A percentile compares a stretch with the other conserved stretches of the same genome.
Evolutionary conservation across 768 basidiomycete species (phyloP).

Genomic region (Russula griseocarnosa): DNA sequence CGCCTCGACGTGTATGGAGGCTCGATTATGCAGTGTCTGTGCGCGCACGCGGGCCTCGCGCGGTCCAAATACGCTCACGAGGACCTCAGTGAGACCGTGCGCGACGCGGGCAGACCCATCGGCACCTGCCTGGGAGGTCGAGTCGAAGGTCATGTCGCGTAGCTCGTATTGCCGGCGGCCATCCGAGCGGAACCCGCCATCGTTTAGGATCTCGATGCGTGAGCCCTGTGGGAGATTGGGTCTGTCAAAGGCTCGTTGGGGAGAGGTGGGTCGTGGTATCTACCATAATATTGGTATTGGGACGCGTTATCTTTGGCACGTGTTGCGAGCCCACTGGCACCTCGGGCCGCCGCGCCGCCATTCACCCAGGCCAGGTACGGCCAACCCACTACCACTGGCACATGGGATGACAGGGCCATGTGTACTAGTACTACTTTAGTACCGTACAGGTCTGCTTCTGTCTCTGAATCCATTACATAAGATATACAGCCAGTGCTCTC

Average conservation of each 20-base stretch:
- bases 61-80: conserved; percentile 88
- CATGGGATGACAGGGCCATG: not conserved
- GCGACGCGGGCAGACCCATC: conserved; percentile 82
- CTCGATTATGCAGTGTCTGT: conserved; percentile 80
- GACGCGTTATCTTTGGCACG: too few species aligned
- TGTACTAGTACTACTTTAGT: too few species aligned
- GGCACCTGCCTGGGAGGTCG: conserved; percentile 67
- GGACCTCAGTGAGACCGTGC: conserved; percentile 88
- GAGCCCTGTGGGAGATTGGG: conserved; percentile 39
- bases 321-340: too few species aligned
- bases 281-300: not conserved
- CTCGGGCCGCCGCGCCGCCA: not conserved
- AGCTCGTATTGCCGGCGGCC: conserved; percentile 90
- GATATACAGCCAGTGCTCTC: too few species aligned
- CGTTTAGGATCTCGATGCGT: conserved; percentile 72
- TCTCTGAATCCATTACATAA: too few species aligned
- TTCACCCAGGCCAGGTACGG: too few species aligned
- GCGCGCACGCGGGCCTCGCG: conserved; percentile 81
- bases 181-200: conserved; percentile 86
- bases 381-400: too few species aligned
- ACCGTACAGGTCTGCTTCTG: too few species aligned
- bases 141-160: conserved; percentile 73
- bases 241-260: not conserved
- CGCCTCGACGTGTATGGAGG: conserved; percentile 85
- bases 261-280: not conserved